Evolutionary conservation across 2,329 filamentous ascomycete species (phyloP).

Genomic region (Fusarium sp.): DNA sequence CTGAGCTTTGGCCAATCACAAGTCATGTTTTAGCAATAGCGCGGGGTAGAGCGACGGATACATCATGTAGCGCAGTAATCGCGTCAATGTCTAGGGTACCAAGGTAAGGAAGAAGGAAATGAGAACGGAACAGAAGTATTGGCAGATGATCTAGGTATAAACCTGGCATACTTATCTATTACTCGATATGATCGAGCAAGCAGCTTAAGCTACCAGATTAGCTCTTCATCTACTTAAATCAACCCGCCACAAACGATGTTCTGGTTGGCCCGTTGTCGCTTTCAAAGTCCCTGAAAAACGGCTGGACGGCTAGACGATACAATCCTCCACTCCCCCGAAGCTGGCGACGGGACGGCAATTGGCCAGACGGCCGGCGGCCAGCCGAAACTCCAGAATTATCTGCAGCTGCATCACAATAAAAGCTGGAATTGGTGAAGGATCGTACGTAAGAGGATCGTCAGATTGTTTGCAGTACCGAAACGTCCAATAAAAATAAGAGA

Average conservation of each 20-base stretch:
- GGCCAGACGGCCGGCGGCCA: neutral
- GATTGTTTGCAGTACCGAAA: slow-evolving; percentile 7
- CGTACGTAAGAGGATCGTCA: slow-evolving; percentile 5
- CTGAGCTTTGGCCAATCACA: slow-evolving; percentile 38
- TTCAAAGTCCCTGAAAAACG: neutral
- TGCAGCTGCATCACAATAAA: neutral
- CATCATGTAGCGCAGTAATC: slow-evolving; percentile 33
- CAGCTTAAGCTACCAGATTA: slow-evolving; percentile 19
- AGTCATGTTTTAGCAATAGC: slow-evolving; percentile 35
- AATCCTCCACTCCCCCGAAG: slow-evolving; percentile 28
- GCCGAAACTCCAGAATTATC: slow-evolving; percentile 8
- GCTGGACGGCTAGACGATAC: slow-evolving; percentile 3
- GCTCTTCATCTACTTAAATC: neutral
- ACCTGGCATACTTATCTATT: slow-evolving; percentile 1
- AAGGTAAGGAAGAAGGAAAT: neutral
- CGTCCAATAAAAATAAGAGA: slow-evolving; percentile 15
- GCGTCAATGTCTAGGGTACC: slow-evolving; percentile 21
- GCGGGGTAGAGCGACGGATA: slow-evolving; percentile 24
- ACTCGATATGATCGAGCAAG: slow-evolving; percentile 37
- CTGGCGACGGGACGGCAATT: slow-evolving; percentile 1
- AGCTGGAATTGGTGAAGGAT: neutral
- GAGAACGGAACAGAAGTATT: neutral
- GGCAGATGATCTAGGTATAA: neutral
- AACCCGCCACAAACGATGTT: neutral
- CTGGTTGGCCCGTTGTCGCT: neutral